Evolutionary conservation across 2,329 filamentous ascomycete genomes (phyloP).

Genomic region (Ambrosiella xylebori): DNA sequence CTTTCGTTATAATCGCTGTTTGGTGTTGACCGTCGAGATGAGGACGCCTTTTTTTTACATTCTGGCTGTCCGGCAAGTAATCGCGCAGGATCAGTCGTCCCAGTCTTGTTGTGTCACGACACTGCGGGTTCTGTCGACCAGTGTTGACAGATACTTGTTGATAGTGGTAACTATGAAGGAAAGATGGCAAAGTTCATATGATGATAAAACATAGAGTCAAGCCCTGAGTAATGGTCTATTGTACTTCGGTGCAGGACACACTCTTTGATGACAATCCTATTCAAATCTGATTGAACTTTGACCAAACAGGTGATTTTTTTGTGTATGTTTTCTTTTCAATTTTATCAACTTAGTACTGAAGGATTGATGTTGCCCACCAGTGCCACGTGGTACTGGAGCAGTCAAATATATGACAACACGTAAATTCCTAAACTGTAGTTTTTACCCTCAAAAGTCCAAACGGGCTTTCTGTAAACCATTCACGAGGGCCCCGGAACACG

Average conservation of each 20-base stretch:
- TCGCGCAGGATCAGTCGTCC: background rate
- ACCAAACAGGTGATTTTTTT: background rate
- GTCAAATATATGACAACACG: too few relatives aligned
- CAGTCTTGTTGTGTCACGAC: background rate
- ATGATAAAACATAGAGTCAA: conserved; percentile 99
- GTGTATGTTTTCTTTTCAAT: background rate
- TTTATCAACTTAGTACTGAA: background rate
- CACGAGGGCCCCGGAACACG: too few relatives aligned
- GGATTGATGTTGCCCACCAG: too few relatives aligned
- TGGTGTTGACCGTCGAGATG: conserved; percentile 6
- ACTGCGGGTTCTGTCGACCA: background rate
- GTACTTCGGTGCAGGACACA: conserved; percentile 7
- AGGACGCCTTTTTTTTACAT: conserved; percentile 14
- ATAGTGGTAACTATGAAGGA: too few relatives aligned
- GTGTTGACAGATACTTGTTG: conserved; percentile 15
- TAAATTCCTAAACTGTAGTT: too few relatives aligned
- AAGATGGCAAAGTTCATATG: conserved; percentile 33
- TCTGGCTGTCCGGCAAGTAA: conserved; percentile 6
- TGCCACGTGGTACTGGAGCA: too few relatives aligned
- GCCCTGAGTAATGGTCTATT: conserved; percentile 51
- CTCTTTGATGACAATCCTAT: conserved; percentile 13
- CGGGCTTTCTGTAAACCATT: too few relatives aligned
- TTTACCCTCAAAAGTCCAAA: too few relatives aligned
- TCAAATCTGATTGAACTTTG: conserved; percentile 11
- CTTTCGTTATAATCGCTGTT: background rate